phyloP scores from a whole-genome alignment of 371 early-diverging fungal genomes.

The Lichtheimia hyalospora region DNA sequence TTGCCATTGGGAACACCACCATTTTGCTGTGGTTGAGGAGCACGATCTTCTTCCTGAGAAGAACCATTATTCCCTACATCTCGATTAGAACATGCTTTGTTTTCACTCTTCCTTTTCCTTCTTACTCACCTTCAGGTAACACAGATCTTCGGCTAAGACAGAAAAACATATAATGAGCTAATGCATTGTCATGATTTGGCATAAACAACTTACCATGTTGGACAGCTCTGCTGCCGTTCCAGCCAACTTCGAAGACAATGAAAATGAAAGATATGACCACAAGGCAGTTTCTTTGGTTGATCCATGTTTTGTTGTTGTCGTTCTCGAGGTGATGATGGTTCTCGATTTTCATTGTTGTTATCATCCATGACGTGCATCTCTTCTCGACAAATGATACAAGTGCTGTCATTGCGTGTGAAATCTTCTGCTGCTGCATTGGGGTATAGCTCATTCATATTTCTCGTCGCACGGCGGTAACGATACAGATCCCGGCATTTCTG shows the following conservation, averaged over 20 bases:
- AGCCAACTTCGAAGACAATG: conserved; percentile 98
- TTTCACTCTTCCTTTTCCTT: no score
- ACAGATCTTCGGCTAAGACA: conserved; percentile 57
- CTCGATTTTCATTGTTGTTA: conserved; percentile 5
- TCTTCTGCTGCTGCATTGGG: conserved; percentile 87
- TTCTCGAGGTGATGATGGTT: conserved; percentile 16
- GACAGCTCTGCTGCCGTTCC: conserved; percentile 98
- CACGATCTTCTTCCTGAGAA: no score
- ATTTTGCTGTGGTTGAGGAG: no score
- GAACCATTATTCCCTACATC: no score
- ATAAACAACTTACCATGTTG: conserved; percentile 78
- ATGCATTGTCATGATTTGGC: not conserved
- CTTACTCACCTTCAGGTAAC: conserved; percentile 24
- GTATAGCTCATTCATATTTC: conserved; percentile 94
- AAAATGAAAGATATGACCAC: conserved; percentile 98
- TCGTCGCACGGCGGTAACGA: conserved; percentile 90
- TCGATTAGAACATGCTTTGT: no score
- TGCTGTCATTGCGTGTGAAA: conserved; percentile 75
- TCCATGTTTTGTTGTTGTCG: conserved; percentile 44
- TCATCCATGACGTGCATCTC: conserved; percentile 69
- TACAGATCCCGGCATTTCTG: conserved; percentile 85
- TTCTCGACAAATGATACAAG: conserved; percentile 96
- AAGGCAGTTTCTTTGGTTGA: conserved; percentile 92
- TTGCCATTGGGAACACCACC: no score
- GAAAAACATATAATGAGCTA: not conserved